Percentiles rank a stretch among this genome's conserved stretches.
Evolutionary conservation across 345 rosid genomes (phyloP).

Genomic region (Salix arbutifolia): DNA sequence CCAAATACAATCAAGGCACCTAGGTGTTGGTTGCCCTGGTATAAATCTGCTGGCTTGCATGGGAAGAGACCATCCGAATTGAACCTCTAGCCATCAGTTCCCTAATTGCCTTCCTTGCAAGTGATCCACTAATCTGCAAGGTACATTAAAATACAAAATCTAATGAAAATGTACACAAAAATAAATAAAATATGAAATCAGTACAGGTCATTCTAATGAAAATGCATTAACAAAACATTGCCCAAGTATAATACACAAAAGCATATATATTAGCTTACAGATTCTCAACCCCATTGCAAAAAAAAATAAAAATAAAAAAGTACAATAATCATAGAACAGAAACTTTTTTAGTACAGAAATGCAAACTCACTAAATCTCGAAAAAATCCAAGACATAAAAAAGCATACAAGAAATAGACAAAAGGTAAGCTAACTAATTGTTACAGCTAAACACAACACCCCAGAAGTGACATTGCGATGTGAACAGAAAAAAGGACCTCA

Average conservation of each 20-base stretch:
- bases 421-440: not conserved
- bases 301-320: not conserved
- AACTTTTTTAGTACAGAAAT: not conserved
- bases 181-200: not conserved
- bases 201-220: not conserved
- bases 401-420: not conserved
- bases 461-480: not conserved
- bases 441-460: not conserved
- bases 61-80: conserved; percentile 70
- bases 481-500: not conserved
- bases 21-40: conserved; percentile 72
- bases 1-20: not conserved
- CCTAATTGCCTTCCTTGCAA: conserved; percentile 67
- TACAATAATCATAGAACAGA: not conserved
- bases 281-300: not conserved
- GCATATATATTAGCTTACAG: not conserved
- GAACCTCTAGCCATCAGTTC: conserved; percentile 77
- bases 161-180: not conserved
- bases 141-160: not conserved
- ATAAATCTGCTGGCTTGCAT: conserved; percentile 81
- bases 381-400: not conserved
- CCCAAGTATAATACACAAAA: not conserved
- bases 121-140: conserved; percentile 60
- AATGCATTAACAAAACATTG: not conserved
- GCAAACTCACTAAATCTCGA: not conserved